Evolutionary conservation across 2,329 filamentous ascomycete genomes (phyloP).

Genomic region (Phialocephala sp.): DNA sequence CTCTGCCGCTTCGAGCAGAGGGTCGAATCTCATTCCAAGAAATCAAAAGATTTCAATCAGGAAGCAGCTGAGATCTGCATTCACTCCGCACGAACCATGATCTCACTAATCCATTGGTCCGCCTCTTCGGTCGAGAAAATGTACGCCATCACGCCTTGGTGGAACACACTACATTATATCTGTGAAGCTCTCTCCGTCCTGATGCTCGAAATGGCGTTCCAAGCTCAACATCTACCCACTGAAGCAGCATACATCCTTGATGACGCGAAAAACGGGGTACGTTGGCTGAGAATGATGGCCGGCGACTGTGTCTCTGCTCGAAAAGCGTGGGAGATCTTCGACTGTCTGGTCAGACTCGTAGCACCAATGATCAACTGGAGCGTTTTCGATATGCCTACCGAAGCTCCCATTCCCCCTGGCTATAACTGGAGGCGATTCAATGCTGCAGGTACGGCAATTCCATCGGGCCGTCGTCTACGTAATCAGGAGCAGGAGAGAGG

Average conservation of each 20-base stretch:
- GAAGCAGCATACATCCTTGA: conserved; percentile 33
- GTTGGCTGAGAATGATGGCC: conserved; percentile 34
- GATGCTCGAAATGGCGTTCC: conserved; percentile 37
- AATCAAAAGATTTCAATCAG: conserved; percentile 32
- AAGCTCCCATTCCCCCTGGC: conserved; percentile 32
- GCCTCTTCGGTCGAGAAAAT: conserved; percentile 22
- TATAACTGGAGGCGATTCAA: conserved; percentile 28
- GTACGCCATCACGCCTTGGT: conserved; percentile 34
- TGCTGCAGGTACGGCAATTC: conserved; percentile 7
- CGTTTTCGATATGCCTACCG: conserved; percentile 30
- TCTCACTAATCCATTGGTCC: conserved; percentile 27
- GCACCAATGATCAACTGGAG: conserved; percentile 29
- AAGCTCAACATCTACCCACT: conserved; percentile 33
- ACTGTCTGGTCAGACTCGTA: conserved; percentile 33
- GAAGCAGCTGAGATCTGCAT: conserved; percentile 32
- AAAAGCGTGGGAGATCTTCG: conserved; percentile 40
- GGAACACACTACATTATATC: conserved; percentile 37
- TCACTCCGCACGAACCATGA: conserved; percentile 33
- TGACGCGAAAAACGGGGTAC: conserved; percentile 36
- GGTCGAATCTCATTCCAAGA: conserved; percentile 25
- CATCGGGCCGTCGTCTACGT: conserved; percentile 11
- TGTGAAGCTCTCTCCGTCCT: conserved; percentile 38
- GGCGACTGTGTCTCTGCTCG: conserved; percentile 33
- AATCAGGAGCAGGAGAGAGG: not conserved
- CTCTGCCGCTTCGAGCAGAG: conserved; percentile 37